Evolutionary conservation across 805 yeast species (phyloP).

Genomic region (Hagleromyces aurorensis): DNA sequence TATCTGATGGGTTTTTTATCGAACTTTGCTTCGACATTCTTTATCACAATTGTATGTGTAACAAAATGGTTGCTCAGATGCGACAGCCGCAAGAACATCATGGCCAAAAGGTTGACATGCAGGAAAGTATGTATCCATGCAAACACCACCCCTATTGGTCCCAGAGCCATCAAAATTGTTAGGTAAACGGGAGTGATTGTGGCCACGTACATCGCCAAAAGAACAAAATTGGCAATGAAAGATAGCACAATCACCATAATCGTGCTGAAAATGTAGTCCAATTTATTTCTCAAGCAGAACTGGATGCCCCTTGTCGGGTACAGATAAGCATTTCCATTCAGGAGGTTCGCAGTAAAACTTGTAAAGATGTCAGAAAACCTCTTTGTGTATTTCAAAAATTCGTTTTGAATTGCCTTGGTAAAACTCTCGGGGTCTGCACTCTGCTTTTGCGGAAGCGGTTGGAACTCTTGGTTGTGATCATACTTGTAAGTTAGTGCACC

Average conservation of each 20-base stretch:
- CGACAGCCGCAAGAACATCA: conserved; percentile 27
- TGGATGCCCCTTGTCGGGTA: conserved; percentile 23
- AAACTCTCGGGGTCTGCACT: conserved; percentile 8
- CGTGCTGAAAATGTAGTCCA: conserved; percentile 11
- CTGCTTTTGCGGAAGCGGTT: conserved; percentile 14
- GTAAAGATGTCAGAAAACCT: conserved; percentile 8
- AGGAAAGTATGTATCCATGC: conserved; percentile 25
- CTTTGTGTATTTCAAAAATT: conserved; percentile 7
- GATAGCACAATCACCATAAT: conserved; percentile 12
- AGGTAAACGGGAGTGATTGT: conserved; percentile 28
- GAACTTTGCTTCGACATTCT: conserved; percentile 9
- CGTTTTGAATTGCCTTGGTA: conserved; percentile 12
- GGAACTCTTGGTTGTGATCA: conserved; percentile 19
- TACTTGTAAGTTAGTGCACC: conserved; percentile 26
- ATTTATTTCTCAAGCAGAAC: conserved; percentile 11
- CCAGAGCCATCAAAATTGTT: conserved; percentile 21
- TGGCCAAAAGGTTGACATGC: conserved; percentile 26
- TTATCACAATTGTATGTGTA: conserved; percentile 8
- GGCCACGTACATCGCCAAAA: conserved; percentile 22
- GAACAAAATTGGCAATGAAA: conserved; percentile 13
- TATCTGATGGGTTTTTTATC: conserved; percentile 20
- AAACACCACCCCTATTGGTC: conserved; percentile 24
- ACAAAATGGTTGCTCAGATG: conserved; percentile 19
- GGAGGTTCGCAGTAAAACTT: conserved; percentile 20
- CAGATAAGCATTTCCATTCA: conserved; percentile 16